A percentile compares a stretch with the other conserved stretches of the same genome.
These are phyloP conservation scores for Helicocarpus griseus DNA, from an alignment of 2,329 filamentous ascomycete species.

Conservation along the genomic window DNA sequence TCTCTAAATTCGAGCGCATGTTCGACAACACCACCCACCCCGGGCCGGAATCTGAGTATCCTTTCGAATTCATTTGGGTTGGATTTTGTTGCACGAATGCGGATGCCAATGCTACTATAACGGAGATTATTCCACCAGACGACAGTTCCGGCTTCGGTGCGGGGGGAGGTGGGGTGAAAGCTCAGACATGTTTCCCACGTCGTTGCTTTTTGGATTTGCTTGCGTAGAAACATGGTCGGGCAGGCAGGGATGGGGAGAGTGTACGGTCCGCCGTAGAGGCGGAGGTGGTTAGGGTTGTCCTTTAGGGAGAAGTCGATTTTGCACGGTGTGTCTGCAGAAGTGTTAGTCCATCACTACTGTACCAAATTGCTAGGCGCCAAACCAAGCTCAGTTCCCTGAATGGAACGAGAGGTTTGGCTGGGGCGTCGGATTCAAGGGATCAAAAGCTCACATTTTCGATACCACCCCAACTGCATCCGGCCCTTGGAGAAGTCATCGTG, in stretches of 20 bases:
- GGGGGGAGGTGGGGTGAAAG: constrained; percentile 35
- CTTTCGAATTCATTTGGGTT: too few relatives aligned
- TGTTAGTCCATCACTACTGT: too few relatives aligned
- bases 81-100: constrained; percentile 12
- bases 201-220: constrained; percentile 40
- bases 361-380: too few relatives aligned
- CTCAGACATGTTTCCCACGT: constrained; percentile 36
- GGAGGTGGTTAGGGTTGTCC: constrained; percentile 35
- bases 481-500: constrained; percentile 26
- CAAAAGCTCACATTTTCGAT: constrained; percentile 34
- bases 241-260: constrained; percentile 41
- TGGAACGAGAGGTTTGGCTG: not conserved
- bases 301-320: constrained; percentile 40
- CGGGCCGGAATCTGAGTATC: constrained; percentile 19
- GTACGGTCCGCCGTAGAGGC: constrained; percentile 45
- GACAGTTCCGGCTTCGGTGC: constrained; percentile 44
- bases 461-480: constrained; percentile 25
- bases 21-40: constrained; percentile 14
- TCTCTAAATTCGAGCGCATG: constrained; percentile 3
- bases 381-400: too few relatives aligned
- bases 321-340: constrained; percentile 36
- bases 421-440: too few relatives aligned
- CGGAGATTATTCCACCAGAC: constrained; percentile 47
- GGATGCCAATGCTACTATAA: constrained; percentile 35
- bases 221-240: constrained; percentile 45